Base-by-base conservation (phyloP, 2,329 filamentous ascomycete species). In the Mycosphaerella arachidis region DNA sequence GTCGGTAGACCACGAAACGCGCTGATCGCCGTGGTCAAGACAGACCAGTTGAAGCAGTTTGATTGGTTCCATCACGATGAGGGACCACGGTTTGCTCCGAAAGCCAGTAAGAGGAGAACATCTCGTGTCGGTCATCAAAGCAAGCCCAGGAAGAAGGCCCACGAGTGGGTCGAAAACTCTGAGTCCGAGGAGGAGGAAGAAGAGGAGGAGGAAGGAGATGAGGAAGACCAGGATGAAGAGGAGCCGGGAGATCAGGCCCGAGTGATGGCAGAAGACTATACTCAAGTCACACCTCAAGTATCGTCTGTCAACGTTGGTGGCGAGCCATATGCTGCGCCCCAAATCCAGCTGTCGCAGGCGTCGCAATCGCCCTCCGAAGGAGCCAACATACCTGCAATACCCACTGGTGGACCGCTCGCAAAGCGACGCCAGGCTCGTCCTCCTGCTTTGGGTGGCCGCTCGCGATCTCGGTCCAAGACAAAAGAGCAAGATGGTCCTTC, bases 21-120 rank as follows among this genome's bases (percentile, higher is more conserved):
- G 8, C 68, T 76, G 24, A 74, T 81, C 30, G 75, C 73, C 6
- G 75, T 78, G 0, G 72, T 81, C 65, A 79, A 75, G 57, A 72
- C 72, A 13, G 48, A 63, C 16, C 62, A 67, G 6, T 65, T 81
- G 9, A 64, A 66, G 20, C 63, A 71, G 6, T 53, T 77, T 3
- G 65, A 68, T 0, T 79, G 76, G 74, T 79, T 72, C 52, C 55
- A 57, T 33, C 35, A 59, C 3, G 57, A 56, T 12, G 35, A 53
- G 10, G 53, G 54, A 12, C 60, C 57, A n/a, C 57, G 62, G 20
- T 62, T 62, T 29, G 57, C 61, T 30, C 51, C 57, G 3, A 53
- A 58, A 43, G 48, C 54, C 4, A 45, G 59, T 18, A 52, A 55
- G 43, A 61, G 55, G 56, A 58, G 60, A 20, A 64, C 62, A 8